Conservation (phyloP, 345 rosid species). For the Melaleuca quinquenervia region DNA sequence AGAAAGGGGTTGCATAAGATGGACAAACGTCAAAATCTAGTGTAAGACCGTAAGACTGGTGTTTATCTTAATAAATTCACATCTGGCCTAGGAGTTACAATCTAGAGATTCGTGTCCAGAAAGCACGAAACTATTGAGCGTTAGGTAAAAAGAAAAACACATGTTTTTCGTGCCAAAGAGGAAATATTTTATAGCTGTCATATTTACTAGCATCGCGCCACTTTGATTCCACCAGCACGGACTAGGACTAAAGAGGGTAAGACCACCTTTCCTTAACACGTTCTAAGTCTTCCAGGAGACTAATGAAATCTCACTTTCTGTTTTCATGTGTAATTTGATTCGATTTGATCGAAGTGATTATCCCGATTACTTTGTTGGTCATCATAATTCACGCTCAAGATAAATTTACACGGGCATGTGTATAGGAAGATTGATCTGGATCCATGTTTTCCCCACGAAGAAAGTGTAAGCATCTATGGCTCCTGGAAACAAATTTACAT, state of each 20-base stretch:
- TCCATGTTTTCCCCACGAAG: not conserved
- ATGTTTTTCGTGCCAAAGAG: not conserved
- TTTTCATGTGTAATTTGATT: not conserved
- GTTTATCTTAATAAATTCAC: not conserved
- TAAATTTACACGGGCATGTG: not conserved
- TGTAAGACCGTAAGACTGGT: not conserved
- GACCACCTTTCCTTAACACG: not conserved
- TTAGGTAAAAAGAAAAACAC: no score
- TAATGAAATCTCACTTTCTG: not conserved
- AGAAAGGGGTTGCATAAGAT: not conserved
- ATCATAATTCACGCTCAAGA: not conserved
- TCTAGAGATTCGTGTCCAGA: no score
- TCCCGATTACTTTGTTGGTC: not conserved
- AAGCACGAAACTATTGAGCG: no score
- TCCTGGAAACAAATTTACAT: not conserved
- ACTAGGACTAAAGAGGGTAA: not conserved
- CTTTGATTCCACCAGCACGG: not conserved
- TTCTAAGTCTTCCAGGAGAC: not conserved
- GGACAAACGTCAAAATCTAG: not conserved
- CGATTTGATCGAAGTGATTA: not conserved
- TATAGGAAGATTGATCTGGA: not conserved
- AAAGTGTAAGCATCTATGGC: not conserved
- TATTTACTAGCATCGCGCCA: not conserved
- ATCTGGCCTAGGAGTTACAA: no score
- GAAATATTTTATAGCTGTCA: not conserved